Evolutionary conservation across 1,284 basidiomycete species (phyloP), one percentile per base, ranked within the genome.

Genomic region (Exsudoporus floridanus): DNA sequence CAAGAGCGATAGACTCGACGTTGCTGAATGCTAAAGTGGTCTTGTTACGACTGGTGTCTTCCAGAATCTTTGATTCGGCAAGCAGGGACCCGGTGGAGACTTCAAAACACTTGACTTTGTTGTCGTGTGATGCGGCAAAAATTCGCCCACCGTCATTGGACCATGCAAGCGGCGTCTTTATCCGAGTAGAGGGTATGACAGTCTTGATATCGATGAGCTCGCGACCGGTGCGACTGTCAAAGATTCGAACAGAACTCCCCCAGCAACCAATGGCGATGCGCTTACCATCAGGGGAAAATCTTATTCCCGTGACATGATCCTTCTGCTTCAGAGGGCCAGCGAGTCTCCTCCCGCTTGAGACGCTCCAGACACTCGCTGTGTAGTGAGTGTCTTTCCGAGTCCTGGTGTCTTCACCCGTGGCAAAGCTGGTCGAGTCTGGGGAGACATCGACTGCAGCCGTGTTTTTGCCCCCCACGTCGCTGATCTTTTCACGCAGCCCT

Each of bases 11-110:
- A 16, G 40, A 46, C 8, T 28, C 6, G 25, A 28, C 27, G 0
- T 10, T 5, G 27, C 27, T 9, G n/a, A n/a, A n/a, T n/a, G n/a
- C n/a, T n/a, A n/a, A n/a, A n/a, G n/a, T n/a, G n/a, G n/a, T n/a
- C n/a, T n/a, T n/a, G 1, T 8, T 9, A 27, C 7, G 0, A 7
- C 2, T 4, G 14, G 1, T 13, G 8, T 8, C 19, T 21, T 7
- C 7, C 6, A 38, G 19, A 7, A n/a, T n/a, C 9, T 10, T 38
- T 1, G 30, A 45, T 19, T 43, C 19, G 2, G 28, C 27, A 16
- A 37, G 28, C 14, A 7, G 18, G 13, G 28, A 37, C 1, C 41
- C 28, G 6, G 42, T 43, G 8, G 19, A 10, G 7, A 4, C 19
- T 1, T 21, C 13, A 3, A 43, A 43, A 38, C 8, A 39, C 14